These are phyloP conservation scores for Candida berthetii DNA, from an alignment of 805 yeast species.

Conservation along the genomic window DNA sequence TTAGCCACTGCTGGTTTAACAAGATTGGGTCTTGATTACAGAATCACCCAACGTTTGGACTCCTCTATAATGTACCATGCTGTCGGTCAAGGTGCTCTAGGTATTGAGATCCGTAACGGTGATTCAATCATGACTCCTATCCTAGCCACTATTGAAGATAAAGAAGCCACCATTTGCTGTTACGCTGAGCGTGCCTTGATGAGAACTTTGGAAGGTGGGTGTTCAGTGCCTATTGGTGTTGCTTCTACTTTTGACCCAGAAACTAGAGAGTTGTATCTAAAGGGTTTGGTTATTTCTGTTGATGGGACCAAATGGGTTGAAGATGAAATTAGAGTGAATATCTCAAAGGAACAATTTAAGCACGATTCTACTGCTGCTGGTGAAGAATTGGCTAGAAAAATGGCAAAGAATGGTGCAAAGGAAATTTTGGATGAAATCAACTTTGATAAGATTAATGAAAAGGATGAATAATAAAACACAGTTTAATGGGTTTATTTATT, in stretches of 20 bases:
- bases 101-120: slow-evolving; percentile 76
- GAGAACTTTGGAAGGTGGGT: slow-evolving; percentile 92
- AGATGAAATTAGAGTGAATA: slow-evolving; percentile 29
- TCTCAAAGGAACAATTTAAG: slow-evolving; percentile 28
- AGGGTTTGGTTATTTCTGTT: slow-evolving; percentile 75
- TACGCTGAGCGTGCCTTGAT: slow-evolving; percentile 83
- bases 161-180: slow-evolving; percentile 66
- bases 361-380: slow-evolving; percentile 72
- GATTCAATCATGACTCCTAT: slow-evolving; percentile 56
- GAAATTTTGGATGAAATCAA: slow-evolving; percentile 75
- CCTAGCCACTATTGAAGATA: slow-evolving; percentile 59
- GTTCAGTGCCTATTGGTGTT: slow-evolving; percentile 96
- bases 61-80: slow-evolving; percentile 87
- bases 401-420: slow-evolving; percentile 77
- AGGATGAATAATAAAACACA: slow-evolving; percentile 16
- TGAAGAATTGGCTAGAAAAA: slow-evolving; percentile 52
- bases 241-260: slow-evolving; percentile 46
- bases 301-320: slow-evolving; percentile 74
- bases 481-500: background rate
- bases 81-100: slow-evolving; percentile 98
- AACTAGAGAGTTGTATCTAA: slow-evolving; percentile 42
- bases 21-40: slow-evolving; percentile 62
- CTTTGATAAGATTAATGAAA: slow-evolving; percentile 47
- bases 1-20: slow-evolving; percentile 90
- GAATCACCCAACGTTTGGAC: slow-evolving; percentile 70